These are phyloP conservation scores for Hamamelis virginiana DNA, from an alignment of 164 flowering plant species.

Conservation along the genomic window DNA sequence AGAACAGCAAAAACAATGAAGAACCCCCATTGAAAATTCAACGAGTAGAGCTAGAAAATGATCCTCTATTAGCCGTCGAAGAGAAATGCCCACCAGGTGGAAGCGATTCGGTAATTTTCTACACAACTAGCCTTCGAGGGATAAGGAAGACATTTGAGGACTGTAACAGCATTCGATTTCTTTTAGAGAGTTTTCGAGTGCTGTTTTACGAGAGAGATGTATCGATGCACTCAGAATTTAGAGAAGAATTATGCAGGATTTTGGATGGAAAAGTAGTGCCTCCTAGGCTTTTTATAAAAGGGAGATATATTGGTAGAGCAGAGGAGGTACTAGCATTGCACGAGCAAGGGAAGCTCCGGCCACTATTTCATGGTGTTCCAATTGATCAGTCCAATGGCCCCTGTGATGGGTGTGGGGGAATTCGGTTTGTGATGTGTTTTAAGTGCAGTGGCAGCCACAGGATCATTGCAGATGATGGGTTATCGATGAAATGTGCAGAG, in stretches of 20 bases:
- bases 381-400: slow-evolving; percentile 9
- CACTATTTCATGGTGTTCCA: slow-evolving; percentile 38
- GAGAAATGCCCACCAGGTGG: slow-evolving; percentile 85
- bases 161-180: slow-evolving; percentile 54
- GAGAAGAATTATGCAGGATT: slow-evolving; percentile 64
- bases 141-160: slow-evolving; percentile 88
- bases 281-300: slow-evolving; percentile 79
- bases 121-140: slow-evolving; percentile 82
- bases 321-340: slow-evolving; percentile 42
- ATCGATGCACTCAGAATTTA: slow-evolving; percentile 77
- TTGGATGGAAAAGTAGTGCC: slow-evolving; percentile 55
- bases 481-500: slow-evolving; percentile 16
- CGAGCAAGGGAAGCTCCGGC: slow-evolving; percentile 41
- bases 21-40: slow-evolving; percentile 29
- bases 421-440: slow-evolving; percentile 42
- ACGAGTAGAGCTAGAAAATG: slow-evolving; percentile 5
- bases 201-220: slow-evolving; percentile 70
- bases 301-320: slow-evolving; percentile 73
- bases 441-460: slow-evolving; percentile 42
- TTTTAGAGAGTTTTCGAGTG: slow-evolving; percentile 57
- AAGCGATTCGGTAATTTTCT: slow-evolving; percentile 52
- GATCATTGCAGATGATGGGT: slow-evolving; percentile 18
- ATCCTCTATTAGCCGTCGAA: slow-evolving; percentile 45
- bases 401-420: slow-evolving; percentile 40
- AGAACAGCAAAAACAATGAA: slow-evolving; percentile 9